phyloP scores from a whole-genome alignment of 345 rosid genomes.

The Gossypium raimondii region DNA sequence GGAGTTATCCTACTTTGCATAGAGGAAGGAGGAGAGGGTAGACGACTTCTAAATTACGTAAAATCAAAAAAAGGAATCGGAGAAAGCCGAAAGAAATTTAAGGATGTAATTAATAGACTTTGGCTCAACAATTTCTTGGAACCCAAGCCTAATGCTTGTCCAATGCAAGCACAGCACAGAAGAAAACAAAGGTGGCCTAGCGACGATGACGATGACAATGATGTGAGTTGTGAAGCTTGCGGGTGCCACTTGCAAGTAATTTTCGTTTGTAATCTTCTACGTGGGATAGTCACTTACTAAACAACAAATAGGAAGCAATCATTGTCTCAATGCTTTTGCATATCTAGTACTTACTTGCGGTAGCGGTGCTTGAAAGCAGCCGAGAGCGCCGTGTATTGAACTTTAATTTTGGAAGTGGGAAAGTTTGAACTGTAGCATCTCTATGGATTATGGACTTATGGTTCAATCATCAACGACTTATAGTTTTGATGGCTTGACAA shows the following conservation, averaged over 20 bases:
- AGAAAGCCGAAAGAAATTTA: conserved; percentile 5
- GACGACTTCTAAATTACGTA: background rate
- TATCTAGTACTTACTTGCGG: no score
- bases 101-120: background rate
- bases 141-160: background rate
- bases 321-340: no score
- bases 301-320: background rate
- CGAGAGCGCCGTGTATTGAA: no score
- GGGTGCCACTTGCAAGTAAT: conserved; percentile 6
- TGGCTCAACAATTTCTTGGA: conserved; percentile 15
- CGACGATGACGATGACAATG: background rate
- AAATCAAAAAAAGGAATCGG: background rate
- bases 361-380: no score
- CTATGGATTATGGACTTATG: no score
- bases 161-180: background rate
- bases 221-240: conserved; percentile 13
- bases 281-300: background rate
- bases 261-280: conserved; percentile 6
- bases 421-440: no score
- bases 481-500: no score
- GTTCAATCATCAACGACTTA: no score
- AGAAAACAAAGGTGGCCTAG: conserved; percentile 11
- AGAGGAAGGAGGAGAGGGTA: background rate
- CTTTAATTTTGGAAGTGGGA: no score
- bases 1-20: conserved; percentile 1